Conservation (phyloP, 129 eudicot species). For the Scalesia atractyloides region DNA sequence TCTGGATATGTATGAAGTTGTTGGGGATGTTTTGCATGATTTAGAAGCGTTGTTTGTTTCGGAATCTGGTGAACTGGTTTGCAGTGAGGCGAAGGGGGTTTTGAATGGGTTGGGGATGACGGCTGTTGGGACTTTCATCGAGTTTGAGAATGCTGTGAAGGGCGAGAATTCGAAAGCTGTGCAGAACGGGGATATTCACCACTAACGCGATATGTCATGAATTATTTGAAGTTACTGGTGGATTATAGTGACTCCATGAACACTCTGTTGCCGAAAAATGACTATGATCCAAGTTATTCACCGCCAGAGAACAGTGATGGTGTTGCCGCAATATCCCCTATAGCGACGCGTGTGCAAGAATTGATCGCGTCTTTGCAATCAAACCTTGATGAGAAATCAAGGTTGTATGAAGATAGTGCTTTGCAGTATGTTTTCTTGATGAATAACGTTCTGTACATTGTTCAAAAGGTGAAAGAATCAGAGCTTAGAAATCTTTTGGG, state of each 20-base stretch:
- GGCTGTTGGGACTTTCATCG: conserved; percentile 70
- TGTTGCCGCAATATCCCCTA: conserved; percentile 36
- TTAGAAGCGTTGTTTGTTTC: conserved; percentile 51
- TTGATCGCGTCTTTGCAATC: conserved; percentile 60
- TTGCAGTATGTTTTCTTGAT: conserved; percentile 69
- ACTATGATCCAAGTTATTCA: conserved; percentile 14
- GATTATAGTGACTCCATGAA: conserved; percentile 73
- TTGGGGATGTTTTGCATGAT: conserved; percentile 51
- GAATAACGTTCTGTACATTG: conserved; percentile 74
- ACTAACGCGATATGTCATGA: conserved; percentile 84
- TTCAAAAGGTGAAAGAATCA: conserved; percentile 77
- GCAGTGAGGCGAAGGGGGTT: conserved; percentile 70
- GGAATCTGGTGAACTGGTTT: conserved; percentile 69
- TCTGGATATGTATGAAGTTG: conserved; percentile 86
- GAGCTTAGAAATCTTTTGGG: conserved; percentile 73
- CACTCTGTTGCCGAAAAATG: conserved; percentile 38
- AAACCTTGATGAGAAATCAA: conserved; percentile 78
- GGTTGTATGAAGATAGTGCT: conserved; percentile 64
- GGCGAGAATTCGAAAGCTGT: conserved; percentile 63
- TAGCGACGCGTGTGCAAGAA: conserved; percentile 49
- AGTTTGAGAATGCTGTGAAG: conserved; percentile 86
- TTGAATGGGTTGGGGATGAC: conserved; percentile 62
- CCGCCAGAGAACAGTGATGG: conserved; percentile 30
- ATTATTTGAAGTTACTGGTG: conserved; percentile 71
- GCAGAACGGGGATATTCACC: conserved; percentile 79